Conservation (phyloP, 208 protist species). For the Acanthamoeba royreba region DNA sequence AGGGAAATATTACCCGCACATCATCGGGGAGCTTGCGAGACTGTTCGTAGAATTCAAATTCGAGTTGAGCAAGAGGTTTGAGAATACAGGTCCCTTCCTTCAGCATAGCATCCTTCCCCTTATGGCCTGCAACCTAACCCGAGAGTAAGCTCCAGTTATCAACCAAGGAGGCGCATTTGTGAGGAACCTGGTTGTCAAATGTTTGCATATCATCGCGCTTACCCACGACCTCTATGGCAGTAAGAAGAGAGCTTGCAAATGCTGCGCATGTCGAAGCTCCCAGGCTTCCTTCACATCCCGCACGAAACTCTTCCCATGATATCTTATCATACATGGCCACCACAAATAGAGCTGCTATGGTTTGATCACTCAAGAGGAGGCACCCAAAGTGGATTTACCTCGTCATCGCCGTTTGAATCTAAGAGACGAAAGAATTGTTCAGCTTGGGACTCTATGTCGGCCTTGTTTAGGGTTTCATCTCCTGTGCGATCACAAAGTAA, state of each 20-base stretch:
- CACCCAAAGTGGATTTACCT: too few species aligned
- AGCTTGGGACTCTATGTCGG: neutral
- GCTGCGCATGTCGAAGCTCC: neutral
- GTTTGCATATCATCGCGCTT: neutral
- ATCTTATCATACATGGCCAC: neutral
- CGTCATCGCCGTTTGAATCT: neutral
- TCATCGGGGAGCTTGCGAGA: neutral
- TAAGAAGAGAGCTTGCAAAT: neutral
- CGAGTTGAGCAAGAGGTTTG: neutral
- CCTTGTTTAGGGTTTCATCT: neutral
- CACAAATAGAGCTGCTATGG: neutral
- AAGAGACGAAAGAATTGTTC: neutral
- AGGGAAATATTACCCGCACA: neutral
- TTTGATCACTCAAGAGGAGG: too few species aligned
- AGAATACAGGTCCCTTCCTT: neutral
- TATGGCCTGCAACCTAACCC: neutral
- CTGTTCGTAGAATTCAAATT: slow-evolving; percentile 30
- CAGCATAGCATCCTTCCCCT: neutral
- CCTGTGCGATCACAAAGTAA: neutral
- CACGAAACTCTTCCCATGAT: neutral
- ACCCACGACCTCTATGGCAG: neutral
- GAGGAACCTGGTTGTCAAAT: neutral
- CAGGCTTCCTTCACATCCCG: neutral
- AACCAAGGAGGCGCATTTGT: too few species aligned
- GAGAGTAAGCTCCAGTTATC: too few species aligned